These are phyloP conservation scores for Lactarius hengduanensis DNA, from an alignment of 768 basidiomycete genomes.

Conservation along the genomic window DNA sequence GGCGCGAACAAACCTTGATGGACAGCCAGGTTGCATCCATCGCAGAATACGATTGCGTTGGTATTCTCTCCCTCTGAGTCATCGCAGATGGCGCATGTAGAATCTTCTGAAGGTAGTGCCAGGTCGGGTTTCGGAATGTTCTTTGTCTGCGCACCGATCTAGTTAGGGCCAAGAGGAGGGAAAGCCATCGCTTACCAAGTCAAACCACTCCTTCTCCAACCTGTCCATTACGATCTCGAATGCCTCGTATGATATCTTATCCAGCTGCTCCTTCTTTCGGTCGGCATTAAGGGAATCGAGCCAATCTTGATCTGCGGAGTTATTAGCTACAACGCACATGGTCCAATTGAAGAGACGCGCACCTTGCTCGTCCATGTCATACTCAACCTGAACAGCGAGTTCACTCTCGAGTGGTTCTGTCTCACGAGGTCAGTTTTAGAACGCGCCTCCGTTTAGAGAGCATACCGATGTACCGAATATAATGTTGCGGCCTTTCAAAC, in stretches of 20 bases:
- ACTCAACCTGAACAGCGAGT: slow-evolving; percentile 90
- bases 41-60: slow-evolving; percentile 99
- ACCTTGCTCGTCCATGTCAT: slow-evolving; percentile 99
- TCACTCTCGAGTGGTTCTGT: slow-evolving; percentile 91
- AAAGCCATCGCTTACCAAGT: slow-evolving; percentile 60
- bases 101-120: slow-evolving; percentile 90
- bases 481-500: slow-evolving; percentile 77
- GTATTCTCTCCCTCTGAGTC: slow-evolving; percentile 98
- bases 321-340: not conserved
- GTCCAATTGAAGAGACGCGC: slow-evolving; percentile 22
- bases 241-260: slow-evolving; percentile 72
- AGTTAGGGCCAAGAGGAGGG: slow-evolving; percentile 11
- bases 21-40: slow-evolving; percentile 98
- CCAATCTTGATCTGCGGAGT: slow-evolving; percentile 85
- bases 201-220: slow-evolving; percentile 99
- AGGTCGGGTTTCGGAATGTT: slow-evolving; percentile 87
- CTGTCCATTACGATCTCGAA: slow-evolving; percentile 98
- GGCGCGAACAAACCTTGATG: slow-evolving; percentile 77
- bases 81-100: slow-evolving; percentile 95
- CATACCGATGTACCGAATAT: slow-evolving; percentile 88
- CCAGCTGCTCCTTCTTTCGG: slow-evolving; percentile 70
- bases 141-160: slow-evolving; percentile 63
- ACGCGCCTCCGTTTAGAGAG: slow-evolving; percentile 5
- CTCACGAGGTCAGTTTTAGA: slow-evolving; percentile 8
- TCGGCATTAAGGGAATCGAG: slow-evolving; percentile 81